Evolutionary conservation across 306 rosid species (phyloP).

Genomic region (Comarum palustre): DNA sequence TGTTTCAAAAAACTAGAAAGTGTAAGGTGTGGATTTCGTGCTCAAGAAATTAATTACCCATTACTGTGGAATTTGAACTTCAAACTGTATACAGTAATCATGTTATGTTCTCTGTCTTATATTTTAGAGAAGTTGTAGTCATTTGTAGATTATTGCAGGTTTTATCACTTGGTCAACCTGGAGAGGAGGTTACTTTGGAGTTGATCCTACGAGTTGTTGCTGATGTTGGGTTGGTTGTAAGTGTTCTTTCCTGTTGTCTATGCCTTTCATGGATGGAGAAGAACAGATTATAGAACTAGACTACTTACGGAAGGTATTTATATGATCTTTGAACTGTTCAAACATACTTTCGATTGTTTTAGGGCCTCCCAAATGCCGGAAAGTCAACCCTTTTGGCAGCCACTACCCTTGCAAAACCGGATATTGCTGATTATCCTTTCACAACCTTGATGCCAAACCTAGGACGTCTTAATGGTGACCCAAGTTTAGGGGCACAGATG

Average conservation of each 20-base stretch:
- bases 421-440: slow-evolving; percentile 92
- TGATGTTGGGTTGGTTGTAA: slow-evolving; percentile 78
- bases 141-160: slow-evolving; percentile 46
- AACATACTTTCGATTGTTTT: slow-evolving; percentile 32
- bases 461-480: slow-evolving; percentile 93
- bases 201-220: slow-evolving; percentile 93
- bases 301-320: not conserved
- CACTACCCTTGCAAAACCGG: slow-evolving; percentile 92
- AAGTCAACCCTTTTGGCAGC: slow-evolving; percentile 93
- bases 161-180: slow-evolving; percentile 78
- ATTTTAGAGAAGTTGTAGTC: slow-evolving; percentile 11
- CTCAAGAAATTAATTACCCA: not conserved
- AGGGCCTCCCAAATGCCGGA: slow-evolving; percentile 99
- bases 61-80: not conserved
- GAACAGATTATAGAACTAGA: not conserved
- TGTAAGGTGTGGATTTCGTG: not conserved
- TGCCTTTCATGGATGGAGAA: not conserved
- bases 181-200: slow-evolving; percentile 95
- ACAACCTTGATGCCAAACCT: slow-evolving; percentile 97
- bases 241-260: slow-evolving; percentile 18
- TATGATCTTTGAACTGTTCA: slow-evolving; percentile 24
- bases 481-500: slow-evolving; percentile 91
- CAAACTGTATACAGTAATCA: not conserved
- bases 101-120: not conserved
- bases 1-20: too few relatives aligned